Percentiles rank a stretch among this genome's conserved stretches.
phyloP scores from a whole-genome alignment of 306 rosid species.

The Vachellia collinsii region DNA sequence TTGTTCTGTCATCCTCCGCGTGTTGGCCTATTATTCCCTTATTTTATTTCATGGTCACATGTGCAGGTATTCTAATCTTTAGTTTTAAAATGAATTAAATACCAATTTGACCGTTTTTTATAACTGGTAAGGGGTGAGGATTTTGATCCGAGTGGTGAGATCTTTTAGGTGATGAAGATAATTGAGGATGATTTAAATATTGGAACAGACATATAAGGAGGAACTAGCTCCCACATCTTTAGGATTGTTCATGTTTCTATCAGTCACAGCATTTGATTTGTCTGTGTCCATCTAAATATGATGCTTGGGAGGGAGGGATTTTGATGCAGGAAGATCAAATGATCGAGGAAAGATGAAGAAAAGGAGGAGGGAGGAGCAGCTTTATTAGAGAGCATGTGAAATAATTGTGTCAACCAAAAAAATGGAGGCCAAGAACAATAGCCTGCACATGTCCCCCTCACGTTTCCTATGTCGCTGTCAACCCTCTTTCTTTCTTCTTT shows the following conservation, averaged over 20 bases:
- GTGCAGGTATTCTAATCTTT: too few relatives aligned
- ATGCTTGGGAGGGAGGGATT: not conserved
- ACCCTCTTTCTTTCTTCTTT: not conserved
- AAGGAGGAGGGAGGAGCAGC: slow-evolving; percentile 30
- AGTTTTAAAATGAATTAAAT: too few relatives aligned
- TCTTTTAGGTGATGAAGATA: not conserved
- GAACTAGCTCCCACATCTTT: not conserved
- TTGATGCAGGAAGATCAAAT: slow-evolving; percentile 38
- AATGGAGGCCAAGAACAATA: slow-evolving; percentile 11
- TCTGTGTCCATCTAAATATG: not conserved
- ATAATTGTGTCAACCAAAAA: slow-evolving; percentile 37
- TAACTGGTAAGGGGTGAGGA: too few relatives aligned
- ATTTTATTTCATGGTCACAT: too few relatives aligned
- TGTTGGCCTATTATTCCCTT: too few relatives aligned
- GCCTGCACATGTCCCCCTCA: slow-evolving; percentile 36
- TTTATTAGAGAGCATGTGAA: slow-evolving; percentile 44
- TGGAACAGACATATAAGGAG: not conserved
- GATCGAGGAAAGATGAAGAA: slow-evolving; percentile 28
- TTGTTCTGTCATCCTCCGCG: not conserved
- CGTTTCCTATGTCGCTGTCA: slow-evolving; percentile 41
- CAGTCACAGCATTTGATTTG: not conserved
- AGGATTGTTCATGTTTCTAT: not conserved
- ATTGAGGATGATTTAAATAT: not conserved
- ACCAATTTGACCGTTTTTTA: too few relatives aligned
- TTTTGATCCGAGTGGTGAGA: not conserved